phyloP scores from a whole-genome alignment of 2,329 filamentous ascomycete genomes.

The Penicillium paneum region DNA sequence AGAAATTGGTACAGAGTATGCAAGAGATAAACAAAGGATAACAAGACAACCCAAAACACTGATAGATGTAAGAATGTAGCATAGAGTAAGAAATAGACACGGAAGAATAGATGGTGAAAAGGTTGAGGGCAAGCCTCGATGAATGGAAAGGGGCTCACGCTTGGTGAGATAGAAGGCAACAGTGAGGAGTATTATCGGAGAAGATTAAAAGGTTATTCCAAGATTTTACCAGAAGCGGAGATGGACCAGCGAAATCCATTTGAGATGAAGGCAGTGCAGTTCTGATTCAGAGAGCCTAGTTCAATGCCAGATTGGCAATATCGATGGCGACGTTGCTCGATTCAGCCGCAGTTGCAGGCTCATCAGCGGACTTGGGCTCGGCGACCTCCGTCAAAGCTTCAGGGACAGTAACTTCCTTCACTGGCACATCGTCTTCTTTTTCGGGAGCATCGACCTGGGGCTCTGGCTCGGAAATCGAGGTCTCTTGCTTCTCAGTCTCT shows the following conservation, averaged over 20 bases:
- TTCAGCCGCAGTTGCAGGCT: slow-evolving; percentile 12
- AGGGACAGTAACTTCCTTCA: neutral
- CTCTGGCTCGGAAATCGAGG: neutral
- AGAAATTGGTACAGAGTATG: slow-evolving; percentile 9
- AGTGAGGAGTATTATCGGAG: slow-evolving; percentile 17
- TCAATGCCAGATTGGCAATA: slow-evolving; percentile 24
- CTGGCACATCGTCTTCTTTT: neutral
- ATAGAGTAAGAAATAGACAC: neutral
- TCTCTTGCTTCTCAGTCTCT: neutral
- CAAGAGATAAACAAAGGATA: slow-evolving; percentile 3
- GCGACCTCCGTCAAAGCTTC: neutral
- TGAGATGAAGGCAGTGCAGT: neutral
- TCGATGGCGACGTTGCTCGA: slow-evolving; percentile 26
- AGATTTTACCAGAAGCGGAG: slow-evolving; percentile 6
- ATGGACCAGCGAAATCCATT: neutral
- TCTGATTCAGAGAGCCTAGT: slow-evolving; percentile 12
- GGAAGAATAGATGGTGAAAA: neutral
- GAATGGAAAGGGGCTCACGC: neutral
- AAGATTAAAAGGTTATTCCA: slow-evolving; percentile 8
- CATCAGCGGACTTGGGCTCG: neutral
- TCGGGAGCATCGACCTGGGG: neutral
- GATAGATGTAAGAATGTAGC: neutral
- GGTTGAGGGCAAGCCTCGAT: slow-evolving; percentile 1
- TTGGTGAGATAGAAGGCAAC: neutral
- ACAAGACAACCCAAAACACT: slow-evolving; percentile 2